A percentile compares a stretch with the other conserved stretches of the same genome.
phyloP scores from a whole-genome alignment of 2,329 filamentous ascomycete species.

The Fusarium sp. region DNA sequence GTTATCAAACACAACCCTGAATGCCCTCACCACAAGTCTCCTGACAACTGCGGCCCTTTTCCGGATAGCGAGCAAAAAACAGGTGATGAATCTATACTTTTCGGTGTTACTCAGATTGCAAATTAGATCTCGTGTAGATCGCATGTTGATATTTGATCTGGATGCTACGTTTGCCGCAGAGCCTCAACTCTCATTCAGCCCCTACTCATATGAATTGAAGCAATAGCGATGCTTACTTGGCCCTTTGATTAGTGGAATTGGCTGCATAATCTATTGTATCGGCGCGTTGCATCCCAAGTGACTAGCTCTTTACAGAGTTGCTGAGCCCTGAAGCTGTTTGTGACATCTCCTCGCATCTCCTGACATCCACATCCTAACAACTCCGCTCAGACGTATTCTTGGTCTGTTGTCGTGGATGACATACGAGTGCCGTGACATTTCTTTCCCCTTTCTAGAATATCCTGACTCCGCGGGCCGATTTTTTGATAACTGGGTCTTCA shows the following conservation, averaged over 20 bases:
- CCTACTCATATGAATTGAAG: neutral
- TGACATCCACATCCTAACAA: neutral
- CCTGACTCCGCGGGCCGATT: constrained; percentile 27
- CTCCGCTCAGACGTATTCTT: neutral
- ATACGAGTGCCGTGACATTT: constrained; percentile 18
- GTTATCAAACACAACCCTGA: constrained; percentile 18
- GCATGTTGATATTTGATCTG: constrained; percentile 21
- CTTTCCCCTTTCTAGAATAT: constrained; percentile 11
- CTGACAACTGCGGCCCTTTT: constrained; percentile 28
- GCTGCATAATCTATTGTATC: neutral
- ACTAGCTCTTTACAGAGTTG: neutral
- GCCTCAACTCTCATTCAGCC: constrained; percentile 14
- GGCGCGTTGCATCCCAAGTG: neutral
- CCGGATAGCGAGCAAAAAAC: constrained; percentile 14
- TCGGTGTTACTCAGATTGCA: constrained; percentile 20
- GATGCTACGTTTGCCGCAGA: constrained; percentile 14
- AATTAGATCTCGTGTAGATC: constrained; percentile 25
- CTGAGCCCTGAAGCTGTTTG: neutral
- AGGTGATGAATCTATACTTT: constrained; percentile 21
- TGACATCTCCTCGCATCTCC: neutral
- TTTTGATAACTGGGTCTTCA: constrained; percentile 8
- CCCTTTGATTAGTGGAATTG: neutral
- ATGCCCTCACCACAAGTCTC: constrained; percentile 24
- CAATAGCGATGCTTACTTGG: neutral
- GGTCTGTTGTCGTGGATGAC: neutral